A percentile compares a stretch with the other conserved stretches of the same genome.
Conservation (phyloP, 1,139 yeast genomes). For the Protomyces inundatus region DNA sequence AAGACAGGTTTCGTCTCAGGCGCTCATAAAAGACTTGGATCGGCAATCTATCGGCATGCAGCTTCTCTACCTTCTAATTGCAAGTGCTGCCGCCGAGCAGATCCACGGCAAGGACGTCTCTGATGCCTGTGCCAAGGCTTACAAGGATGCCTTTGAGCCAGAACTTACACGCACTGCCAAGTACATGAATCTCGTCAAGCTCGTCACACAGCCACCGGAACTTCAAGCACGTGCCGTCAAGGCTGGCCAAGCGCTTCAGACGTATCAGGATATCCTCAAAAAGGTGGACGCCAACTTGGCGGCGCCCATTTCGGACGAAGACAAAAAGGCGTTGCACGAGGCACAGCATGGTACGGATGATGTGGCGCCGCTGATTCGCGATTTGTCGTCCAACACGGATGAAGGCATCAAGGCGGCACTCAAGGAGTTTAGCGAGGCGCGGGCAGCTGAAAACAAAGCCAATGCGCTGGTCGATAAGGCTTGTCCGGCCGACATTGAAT, state of each 20-base stretch:
- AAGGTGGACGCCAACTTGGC: slow-evolving; percentile 2
- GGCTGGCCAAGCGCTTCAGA: slow-evolving; percentile 2
- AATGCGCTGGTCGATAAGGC: background rate
- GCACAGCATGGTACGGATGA: slow-evolving; percentile 8
- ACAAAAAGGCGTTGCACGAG: background rate
- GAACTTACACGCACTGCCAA: slow-evolving; percentile 3
- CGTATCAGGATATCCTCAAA: slow-evolving; percentile 4
- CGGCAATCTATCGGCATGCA: background rate
- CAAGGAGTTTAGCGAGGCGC: background rate
- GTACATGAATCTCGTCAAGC: background rate
- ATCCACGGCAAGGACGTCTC: slow-evolving; percentile 20
- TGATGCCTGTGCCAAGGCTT: slow-evolving; percentile 1
- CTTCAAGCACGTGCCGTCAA: background rate
- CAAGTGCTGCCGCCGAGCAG: background rate
- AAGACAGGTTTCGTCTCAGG: background rate
- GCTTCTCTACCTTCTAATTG: background rate
- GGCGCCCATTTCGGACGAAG: slow-evolving; percentile 1
- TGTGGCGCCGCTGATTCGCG: background rate
- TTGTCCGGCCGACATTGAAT: background rate
- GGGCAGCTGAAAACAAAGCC: background rate
- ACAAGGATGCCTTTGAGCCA: slow-evolving; percentile 9
- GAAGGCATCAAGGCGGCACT: background rate
- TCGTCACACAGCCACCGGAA: slow-evolving; percentile 2
- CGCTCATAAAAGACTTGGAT: background rate
- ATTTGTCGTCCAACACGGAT: background rate